Evolutionary conservation across 2,329 filamentous ascomycete species (phyloP), one percentile per base, ranked within the genome.

Genomic region (Helminthosporium solani): DNA sequence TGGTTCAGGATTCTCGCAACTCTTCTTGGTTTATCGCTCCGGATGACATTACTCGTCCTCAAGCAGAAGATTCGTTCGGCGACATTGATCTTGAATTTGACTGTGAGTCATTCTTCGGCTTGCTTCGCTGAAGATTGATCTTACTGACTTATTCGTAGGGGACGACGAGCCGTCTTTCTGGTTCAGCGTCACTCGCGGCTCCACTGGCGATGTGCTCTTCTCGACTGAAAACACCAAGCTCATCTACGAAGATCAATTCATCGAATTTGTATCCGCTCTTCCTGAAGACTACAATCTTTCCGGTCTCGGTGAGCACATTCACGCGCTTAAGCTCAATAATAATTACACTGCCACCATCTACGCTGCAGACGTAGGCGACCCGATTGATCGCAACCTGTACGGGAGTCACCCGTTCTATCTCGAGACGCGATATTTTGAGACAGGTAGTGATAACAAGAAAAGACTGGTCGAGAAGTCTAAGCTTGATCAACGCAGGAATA

Each of bases 321-420:
- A 87, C 57, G 80, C 80, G 12, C 75, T 91, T 30, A 77, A 85
- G 30, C 75, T 92, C n/a, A 81, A 85, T 20, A 85, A 87, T 53
- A 88, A 90, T 60, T 76, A 83, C 42, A 90, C 85, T 1, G 78
- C 85, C 4, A 86, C 83, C 4, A 76, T 84, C 42, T 89, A 81
- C 53, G 81, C 83, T 23, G 84, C 84, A 14, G 87, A 91, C 67
- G 78, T 78, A 23, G 85, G 80, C 7, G 84, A 87, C 58, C 78
- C 79, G 5, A 79, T 84, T 31, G 83, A 83, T 49, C 52, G 58
- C 11, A 91, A 91, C 57, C 74, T 90, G 5, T 94, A 94, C 58
- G 87, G 88, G 6, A 79, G 76, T 33, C 88, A 94, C 56, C 85
- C 88, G 0, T 83, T 91, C 60, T 94, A 92, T 62, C 73, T 91